phyloP scores from a whole-genome alignment of 1,284 basidiomycete genomes.

The Prillingera fragicola region DNA sequence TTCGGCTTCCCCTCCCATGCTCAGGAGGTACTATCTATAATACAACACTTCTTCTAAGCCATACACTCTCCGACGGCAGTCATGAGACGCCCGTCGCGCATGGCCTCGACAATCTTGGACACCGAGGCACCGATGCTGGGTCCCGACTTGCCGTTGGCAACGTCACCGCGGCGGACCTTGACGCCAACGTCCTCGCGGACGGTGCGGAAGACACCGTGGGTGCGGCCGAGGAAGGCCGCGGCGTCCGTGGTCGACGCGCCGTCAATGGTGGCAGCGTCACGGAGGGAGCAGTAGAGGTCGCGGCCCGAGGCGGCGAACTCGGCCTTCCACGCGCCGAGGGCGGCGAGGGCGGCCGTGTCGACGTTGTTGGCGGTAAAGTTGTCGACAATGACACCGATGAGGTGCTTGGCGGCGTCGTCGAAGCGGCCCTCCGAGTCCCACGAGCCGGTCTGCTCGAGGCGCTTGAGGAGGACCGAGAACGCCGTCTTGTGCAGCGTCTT shows the following conservation, averaged over 20 bases:
- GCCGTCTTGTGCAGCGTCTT: conserved; percentile 7
- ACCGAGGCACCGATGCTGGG: conserved; percentile 9
- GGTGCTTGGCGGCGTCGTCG: conserved; percentile 13
- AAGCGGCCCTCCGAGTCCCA: conserved; percentile 15
- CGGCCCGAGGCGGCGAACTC: conserved; percentile 8
- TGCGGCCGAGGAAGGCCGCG: conserved; percentile 12
- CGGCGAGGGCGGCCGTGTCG: neutral
- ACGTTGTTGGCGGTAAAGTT: conserved; percentile 5
- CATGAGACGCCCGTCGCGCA: conserved; percentile 15
- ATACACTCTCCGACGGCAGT: conserved; percentile 7
- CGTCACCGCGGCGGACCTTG: conserved; percentile 15
- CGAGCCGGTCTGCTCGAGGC: conserved; percentile 12
- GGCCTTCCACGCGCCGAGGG: conserved; percentile 7
- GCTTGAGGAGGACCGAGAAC: conserved; percentile 9
- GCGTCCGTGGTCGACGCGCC: conserved; percentile 3
- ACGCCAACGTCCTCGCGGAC: conserved; percentile 14
- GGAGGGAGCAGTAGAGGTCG: conserved; percentile 12
- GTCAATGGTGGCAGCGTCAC: neutral
- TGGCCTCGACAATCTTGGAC: conserved; percentile 13
- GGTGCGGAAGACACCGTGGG: conserved; percentile 7
- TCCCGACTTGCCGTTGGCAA: conserved; percentile 11
- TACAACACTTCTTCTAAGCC: no score
- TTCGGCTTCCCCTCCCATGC: no score
- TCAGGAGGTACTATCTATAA: no score
- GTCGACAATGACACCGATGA: conserved; percentile 14